Evolutionary conservation across 1,139 yeast species (phyloP).

Genomic region (Zygosaccharomyces pseudobailii): DNA sequence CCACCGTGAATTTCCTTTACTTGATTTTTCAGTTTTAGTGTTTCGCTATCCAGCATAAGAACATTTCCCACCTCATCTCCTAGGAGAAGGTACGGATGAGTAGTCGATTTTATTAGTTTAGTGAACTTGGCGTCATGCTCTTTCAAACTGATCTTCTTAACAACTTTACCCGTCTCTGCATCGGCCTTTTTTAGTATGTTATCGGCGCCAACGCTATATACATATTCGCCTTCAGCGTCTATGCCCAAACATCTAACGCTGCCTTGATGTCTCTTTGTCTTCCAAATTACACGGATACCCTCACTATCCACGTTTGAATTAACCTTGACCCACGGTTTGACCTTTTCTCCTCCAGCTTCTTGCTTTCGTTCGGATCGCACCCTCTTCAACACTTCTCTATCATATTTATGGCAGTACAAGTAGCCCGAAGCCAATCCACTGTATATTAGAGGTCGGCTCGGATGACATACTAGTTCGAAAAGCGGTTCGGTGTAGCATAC

Average conservation of each 20-base stretch:
- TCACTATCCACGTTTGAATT: slow-evolving; percentile 36
- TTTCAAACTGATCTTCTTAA: slow-evolving; percentile 43
- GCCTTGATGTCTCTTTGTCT: slow-evolving; percentile 85
- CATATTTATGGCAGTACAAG: slow-evolving; percentile 53
- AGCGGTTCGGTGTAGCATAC: slow-evolving; percentile 55
- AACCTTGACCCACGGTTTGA: slow-evolving; percentile 49
- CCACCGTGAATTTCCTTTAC: slow-evolving; percentile 55
- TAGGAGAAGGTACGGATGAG: slow-evolving; percentile 60
- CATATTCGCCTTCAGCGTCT: slow-evolving; percentile 45
- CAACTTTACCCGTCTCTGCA: slow-evolving; percentile 71
- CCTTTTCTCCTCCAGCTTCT: slow-evolving; percentile 30
- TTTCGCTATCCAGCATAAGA: slow-evolving; percentile 55
- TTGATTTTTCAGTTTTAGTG: slow-evolving; percentile 39
- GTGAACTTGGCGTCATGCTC: slow-evolving; percentile 45
- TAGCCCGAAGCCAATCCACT: slow-evolving; percentile 81
- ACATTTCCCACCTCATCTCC: slow-evolving; percentile 81
- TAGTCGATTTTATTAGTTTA: slow-evolving; percentile 56
- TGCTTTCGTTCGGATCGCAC: slow-evolving; percentile 27
- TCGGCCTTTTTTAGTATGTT: slow-evolving; percentile 71
- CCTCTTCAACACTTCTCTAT: slow-evolving; percentile 41
- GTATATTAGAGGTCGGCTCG: slow-evolving; percentile 57
- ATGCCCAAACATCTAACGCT: slow-evolving; percentile 74
- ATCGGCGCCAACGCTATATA: slow-evolving; percentile 77
- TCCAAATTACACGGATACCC: slow-evolving; percentile 54
- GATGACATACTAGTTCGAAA: slow-evolving; percentile 78